Conservation (phyloP, 306 rosid species). For the Phaseolus lunatus region DNA sequence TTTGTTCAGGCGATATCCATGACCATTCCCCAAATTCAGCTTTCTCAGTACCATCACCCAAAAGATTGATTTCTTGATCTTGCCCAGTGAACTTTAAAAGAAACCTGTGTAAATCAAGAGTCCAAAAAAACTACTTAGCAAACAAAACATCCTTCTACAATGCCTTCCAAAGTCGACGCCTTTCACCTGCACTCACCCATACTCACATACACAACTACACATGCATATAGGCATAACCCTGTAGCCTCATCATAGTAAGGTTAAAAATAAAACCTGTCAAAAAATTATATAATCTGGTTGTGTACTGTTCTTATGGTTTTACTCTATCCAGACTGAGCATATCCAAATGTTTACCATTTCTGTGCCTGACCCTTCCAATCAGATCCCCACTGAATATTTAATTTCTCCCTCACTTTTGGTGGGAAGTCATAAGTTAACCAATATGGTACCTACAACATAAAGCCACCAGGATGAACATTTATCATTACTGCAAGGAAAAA, state of each 20-base stretch:
- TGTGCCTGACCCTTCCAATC: conserved; percentile 97
- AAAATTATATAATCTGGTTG: conserved; percentile 19
- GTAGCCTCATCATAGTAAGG: background rate
- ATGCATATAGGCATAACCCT: background rate
- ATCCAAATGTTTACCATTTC: conserved; percentile 69
- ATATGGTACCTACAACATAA: conserved; percentile 67
- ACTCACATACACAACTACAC: background rate
- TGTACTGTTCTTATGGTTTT: conserved; percentile 1
- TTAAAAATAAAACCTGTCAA: background rate
- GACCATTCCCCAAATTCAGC: conserved; percentile 96
- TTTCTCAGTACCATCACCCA: conserved; percentile 94
- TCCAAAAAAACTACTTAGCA: background rate
- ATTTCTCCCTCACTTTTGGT: conserved; percentile 75
- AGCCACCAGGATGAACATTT: conserved; percentile 39
- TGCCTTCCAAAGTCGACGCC: conserved; percentile 18
- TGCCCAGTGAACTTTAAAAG: conserved; percentile 79
- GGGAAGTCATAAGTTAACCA: conserved; percentile 98
- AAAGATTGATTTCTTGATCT: conserved; percentile 85
- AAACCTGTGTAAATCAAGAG: conserved; percentile 61
- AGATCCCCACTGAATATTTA: conserved; percentile 75
- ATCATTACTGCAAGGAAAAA: background rate
- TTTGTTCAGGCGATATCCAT: conserved; percentile 75
- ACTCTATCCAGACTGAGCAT: conserved; percentile 32
- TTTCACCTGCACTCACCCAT: background rate
- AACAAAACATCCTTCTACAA: conserved; percentile 24